Conservation (phyloP, 2,329 filamentous ascomycete species). For the Diaporthe velutina region DNA sequence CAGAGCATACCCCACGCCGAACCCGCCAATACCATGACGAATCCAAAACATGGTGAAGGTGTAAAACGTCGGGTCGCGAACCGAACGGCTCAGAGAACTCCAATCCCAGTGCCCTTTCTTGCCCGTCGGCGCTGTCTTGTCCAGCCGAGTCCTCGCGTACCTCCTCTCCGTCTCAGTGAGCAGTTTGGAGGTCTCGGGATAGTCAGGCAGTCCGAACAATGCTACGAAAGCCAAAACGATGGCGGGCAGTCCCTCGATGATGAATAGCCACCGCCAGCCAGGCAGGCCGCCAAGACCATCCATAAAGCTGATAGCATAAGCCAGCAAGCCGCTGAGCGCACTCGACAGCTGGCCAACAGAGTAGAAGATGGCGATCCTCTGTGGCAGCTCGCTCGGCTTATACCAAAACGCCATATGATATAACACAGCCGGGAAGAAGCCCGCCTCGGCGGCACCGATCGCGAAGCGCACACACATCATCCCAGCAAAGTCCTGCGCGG, state of each 20-base stretch:
- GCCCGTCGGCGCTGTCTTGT: background rate
- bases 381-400: background rate
- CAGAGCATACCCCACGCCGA: constrained; percentile 54
- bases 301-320: constrained; percentile 15
- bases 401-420: constrained; percentile 18
- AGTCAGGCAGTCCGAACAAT: constrained; percentile 4
- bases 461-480: constrained; percentile 21
- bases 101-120: constrained; percentile 2
- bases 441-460: background rate
- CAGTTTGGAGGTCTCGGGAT: background rate
- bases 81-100: background rate
- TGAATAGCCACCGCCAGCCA: background rate
- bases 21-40: constrained; percentile 48
- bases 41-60: constrained; percentile 3
- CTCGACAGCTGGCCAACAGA: constrained; percentile 6
- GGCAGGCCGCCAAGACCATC: background rate
- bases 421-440: constrained; percentile 8
- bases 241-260: background rate
- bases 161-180: background rate
- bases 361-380: constrained; percentile 10
- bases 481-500: constrained; percentile 16
- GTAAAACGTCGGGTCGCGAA: constrained; percentile 1
- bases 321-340: constrained; percentile 7
- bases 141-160: background rate
- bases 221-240: background rate